These are phyloP conservation scores for Aspergillus sclerotioniger DNA, from an alignment of 495 filamentous ascomycete species.

Conservation along the genomic window DNA sequence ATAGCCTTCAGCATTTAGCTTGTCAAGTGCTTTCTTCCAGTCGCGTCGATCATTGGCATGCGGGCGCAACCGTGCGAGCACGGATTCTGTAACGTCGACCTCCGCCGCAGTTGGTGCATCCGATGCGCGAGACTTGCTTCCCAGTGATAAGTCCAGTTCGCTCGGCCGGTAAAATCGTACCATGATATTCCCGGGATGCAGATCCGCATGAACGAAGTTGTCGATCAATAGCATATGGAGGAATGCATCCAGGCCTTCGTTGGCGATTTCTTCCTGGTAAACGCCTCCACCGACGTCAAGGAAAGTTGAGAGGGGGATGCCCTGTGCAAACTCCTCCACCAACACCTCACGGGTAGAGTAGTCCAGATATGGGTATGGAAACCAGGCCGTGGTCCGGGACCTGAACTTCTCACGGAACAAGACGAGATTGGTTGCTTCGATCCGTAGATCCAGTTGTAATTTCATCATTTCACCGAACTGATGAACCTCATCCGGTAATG, in stretches of 20 bases:
- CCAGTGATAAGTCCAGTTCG: constrained; percentile 60
- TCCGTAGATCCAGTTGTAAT: constrained; percentile 90
- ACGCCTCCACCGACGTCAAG: constrained; percentile 86
- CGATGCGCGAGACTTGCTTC: constrained; percentile 49
- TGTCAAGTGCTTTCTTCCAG: constrained; percentile 70
- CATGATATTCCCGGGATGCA: constrained; percentile 99
- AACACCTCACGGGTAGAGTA: constrained; percentile 90
- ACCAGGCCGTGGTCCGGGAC: constrained; percentile 86
- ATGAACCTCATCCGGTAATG: constrained; percentile 87
- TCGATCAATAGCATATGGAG: constrained; percentile 96
- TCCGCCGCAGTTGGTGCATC: constrained; percentile 49
- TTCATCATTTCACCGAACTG: constrained; percentile 99
- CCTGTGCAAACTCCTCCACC: constrained; percentile 93
- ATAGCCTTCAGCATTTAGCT: constrained; percentile 88
- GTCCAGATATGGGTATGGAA: constrained; percentile 88
- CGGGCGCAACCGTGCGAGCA: constrained; percentile 75
- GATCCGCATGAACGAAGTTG: constrained; percentile 97
- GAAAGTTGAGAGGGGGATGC: constrained; percentile 87
- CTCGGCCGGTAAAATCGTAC: constrained; percentile 93
- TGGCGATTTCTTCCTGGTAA: constrained; percentile 90
- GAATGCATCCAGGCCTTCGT: constrained; percentile 97
- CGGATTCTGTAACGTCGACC: constrained; percentile 82
- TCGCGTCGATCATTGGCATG: constrained; percentile 58
- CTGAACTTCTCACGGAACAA: constrained; percentile 91
- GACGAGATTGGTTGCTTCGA: constrained; percentile 86